Conservation (phyloP, 1,284 basidiomycete species). For the Ganoderma sp. region DNA sequence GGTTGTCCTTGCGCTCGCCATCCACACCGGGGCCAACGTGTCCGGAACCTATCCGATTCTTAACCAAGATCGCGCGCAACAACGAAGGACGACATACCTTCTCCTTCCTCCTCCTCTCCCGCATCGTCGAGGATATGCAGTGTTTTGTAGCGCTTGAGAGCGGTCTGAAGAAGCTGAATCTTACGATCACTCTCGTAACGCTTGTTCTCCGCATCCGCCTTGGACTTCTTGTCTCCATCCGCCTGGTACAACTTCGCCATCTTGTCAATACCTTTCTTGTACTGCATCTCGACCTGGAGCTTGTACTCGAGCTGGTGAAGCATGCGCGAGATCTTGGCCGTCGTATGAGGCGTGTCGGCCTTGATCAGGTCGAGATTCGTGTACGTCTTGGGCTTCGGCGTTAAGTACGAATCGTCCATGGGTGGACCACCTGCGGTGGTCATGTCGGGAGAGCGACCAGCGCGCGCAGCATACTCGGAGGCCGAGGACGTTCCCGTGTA, state of each 20-base stretch:
- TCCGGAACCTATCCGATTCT: slow-evolving; percentile 23
- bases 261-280: slow-evolving; percentile 98
- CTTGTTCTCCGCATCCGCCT: slow-evolving; percentile 92
- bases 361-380: slow-evolving; percentile 93
- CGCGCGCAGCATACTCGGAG: slow-evolving; percentile 51
- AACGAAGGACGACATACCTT: slow-evolving; percentile 45
- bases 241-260: slow-evolving; percentile 96
- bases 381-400: slow-evolving; percentile 64
- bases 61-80: slow-evolving; percentile 11
- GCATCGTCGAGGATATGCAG: slow-evolving; percentile 92
- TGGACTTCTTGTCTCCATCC: slow-evolving; percentile 94
- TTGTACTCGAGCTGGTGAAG: slow-evolving; percentile 99
- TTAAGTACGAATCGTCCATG: slow-evolving; percentile 46
- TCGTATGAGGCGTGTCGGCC: slow-evolving; percentile 95
- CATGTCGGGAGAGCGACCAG: slow-evolving; percentile 49
- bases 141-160: slow-evolving; percentile 96
- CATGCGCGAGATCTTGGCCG: slow-evolving; percentile 97
- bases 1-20: slow-evolving; percentile 88
- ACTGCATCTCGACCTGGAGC: slow-evolving; percentile 97
- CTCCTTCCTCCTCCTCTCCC: slow-evolving; percentile 70
- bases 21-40: slow-evolving; percentile 64
- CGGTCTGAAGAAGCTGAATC: slow-evolving; percentile 90
- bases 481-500: slow-evolving; percentile 34
- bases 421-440: slow-evolving; percentile 43
- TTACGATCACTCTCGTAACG: slow-evolving; percentile 95